Conservation (phyloP, 768 basidiomycete species). For the Tulasnella sp. region DNA sequence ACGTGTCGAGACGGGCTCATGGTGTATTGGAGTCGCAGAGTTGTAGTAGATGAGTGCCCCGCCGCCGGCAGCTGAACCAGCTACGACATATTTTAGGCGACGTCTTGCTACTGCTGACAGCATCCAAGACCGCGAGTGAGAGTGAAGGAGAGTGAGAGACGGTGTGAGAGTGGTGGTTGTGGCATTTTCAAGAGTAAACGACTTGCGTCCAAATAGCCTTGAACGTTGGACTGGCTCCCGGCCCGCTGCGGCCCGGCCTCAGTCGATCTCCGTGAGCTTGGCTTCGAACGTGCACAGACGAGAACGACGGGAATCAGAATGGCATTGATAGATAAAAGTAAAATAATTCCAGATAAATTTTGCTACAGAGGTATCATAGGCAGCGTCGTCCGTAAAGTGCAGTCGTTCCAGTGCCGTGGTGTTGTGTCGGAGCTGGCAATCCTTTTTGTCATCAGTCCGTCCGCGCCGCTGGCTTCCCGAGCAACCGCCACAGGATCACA, state of each 20-base stretch:
- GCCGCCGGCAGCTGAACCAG: conserved; percentile 8
- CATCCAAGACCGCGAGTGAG: neutral
- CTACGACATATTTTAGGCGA: conserved; percentile 22
- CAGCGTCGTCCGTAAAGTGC: neutral
- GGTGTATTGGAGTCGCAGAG: conserved; percentile 22
- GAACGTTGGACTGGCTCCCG: neutral
- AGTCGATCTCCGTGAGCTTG: neutral
- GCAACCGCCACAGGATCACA: neutral
- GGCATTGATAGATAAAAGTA: neutral
- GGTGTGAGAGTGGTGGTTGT: neutral
- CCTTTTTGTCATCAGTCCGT: neutral
- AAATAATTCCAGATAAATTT: neutral
- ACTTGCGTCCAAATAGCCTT: neutral
- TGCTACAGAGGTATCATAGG: too few species aligned
- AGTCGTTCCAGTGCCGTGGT: neutral
- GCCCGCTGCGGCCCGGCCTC: neutral
- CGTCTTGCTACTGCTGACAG: conserved; percentile 9
- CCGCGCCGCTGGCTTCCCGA: neutral
- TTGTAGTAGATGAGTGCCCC: conserved; percentile 17
- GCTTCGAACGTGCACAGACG: neutral
- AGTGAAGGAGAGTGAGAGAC: neutral
- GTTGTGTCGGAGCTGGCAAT: neutral
- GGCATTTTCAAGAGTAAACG: neutral
- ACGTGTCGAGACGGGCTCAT: conserved; percentile 24
- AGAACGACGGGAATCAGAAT: neutral